A percentile compares a stretch with the other conserved stretches of the same genome.
Evolutionary conservation across 139 green algal species (phyloP).

Genomic region (Chlamydomonas schloesseri): DNA sequence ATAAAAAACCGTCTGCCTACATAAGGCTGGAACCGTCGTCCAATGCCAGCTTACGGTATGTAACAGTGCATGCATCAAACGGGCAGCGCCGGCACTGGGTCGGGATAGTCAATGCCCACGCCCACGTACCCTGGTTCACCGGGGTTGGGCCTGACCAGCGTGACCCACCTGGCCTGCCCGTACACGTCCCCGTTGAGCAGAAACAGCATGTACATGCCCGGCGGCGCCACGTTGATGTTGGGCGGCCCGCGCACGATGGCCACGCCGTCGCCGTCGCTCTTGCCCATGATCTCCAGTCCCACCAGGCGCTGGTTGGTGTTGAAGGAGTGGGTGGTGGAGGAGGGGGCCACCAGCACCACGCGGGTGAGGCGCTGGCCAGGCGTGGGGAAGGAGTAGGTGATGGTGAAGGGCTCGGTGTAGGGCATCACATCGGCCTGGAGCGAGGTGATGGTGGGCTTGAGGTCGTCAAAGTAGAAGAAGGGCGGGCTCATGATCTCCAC

Average conservation of each 20-base stretch:
- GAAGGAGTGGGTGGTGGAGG: conserved; percentile 42
- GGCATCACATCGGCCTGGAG: not conserved
- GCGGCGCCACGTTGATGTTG: conserved; percentile 4
- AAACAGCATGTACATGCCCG: conserved; percentile 45
- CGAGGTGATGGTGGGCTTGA: not conserved
- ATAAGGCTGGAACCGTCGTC: too few relatives aligned
- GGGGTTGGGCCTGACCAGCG: not conserved
- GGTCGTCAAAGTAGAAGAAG: conserved; percentile 6
- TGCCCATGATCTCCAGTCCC: not conserved
- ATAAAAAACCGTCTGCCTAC: too few relatives aligned
- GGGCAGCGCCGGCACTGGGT: too few relatives aligned
- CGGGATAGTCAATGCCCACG: too few relatives aligned
- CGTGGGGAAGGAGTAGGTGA: conserved; percentile 9
- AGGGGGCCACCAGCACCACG: conserved; percentile 42
- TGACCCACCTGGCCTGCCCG: not conserved
- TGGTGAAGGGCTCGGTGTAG: conserved; percentile 8
- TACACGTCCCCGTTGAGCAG: conserved; percentile 23
- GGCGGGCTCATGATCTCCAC: conserved; percentile 49
- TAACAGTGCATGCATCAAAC: too few relatives aligned
- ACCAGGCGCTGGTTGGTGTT: conserved; percentile 54
- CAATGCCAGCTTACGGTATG: too few relatives aligned
- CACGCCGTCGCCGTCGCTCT: not conserved
- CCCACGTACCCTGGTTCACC: not conserved
- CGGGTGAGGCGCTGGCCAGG: not conserved
- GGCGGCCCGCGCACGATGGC: conserved; percentile 1